Conservation (phyloP, 2,329 filamentous ascomycete genomes). For the Sclerotinia minor region DNA sequence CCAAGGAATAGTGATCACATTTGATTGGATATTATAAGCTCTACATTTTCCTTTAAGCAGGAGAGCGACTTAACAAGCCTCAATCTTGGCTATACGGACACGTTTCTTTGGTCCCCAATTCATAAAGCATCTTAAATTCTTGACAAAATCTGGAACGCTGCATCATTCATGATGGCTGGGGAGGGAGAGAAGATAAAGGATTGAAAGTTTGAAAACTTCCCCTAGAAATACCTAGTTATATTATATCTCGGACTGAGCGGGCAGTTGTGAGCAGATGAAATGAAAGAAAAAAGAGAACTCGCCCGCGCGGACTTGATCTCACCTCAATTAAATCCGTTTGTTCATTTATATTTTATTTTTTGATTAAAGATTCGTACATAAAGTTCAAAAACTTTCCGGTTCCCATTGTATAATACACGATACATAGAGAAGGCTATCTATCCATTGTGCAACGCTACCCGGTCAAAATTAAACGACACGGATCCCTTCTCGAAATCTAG, state of each 20-base stretch:
- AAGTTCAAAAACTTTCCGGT: not conserved
- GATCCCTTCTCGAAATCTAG: not conserved
- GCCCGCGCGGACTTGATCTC: not conserved
- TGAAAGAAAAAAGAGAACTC: not conserved
- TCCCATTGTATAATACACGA: not conserved
- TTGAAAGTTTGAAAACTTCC: not conserved
- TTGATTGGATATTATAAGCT: constrained; percentile 13
- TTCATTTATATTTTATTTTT: not conserved
- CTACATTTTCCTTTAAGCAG: not conserved
- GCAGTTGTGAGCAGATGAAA: not conserved
- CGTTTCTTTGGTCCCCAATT: constrained; percentile 3
- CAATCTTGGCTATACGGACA: constrained; percentile 6
- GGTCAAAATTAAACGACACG: constrained; percentile 1
- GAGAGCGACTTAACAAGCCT: not conserved
- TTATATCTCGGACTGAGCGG: not conserved
- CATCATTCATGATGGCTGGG: constrained; percentile 14
- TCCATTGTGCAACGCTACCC: too few relatives aligned
- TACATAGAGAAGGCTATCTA: not conserved
- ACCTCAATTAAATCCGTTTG: not conserved
- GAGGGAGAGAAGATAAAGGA: constrained; percentile 9
- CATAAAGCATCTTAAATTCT: constrained; percentile 3
- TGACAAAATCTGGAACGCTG: not conserved
- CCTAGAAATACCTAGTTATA: not conserved
- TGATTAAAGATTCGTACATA: not conserved
- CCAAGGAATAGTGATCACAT: not conserved